Evolutionary conservation across 2,329 filamentous ascomycete genomes (phyloP), one percentile per base, ranked within the genome.

Genomic region (Didymella keratinophila): DNA sequence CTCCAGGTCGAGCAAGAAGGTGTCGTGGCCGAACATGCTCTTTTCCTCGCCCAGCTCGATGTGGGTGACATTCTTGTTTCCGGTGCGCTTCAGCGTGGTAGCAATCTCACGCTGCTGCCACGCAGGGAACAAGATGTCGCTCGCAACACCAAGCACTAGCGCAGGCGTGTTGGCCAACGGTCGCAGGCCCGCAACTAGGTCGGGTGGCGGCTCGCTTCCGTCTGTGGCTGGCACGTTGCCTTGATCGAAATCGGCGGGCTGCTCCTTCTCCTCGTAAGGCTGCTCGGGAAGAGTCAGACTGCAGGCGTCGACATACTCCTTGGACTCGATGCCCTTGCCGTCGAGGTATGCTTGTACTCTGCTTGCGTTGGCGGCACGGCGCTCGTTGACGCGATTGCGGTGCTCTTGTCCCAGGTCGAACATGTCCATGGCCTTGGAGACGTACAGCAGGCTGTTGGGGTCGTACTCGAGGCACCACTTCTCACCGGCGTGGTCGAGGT

Each of bases 401-500:
- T 89, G 88, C 39, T 86, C 84, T 46, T 82, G 81, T 23, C 95
- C 93, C 0, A 99, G 85, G 71, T 99, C 95, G 76, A 99, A 99
- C 12, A 99, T 83, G 73, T 99, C 95, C 95, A 99, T 99, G 5
- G 95, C 95, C 79, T 99, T 99, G 76, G 92, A 96, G 56, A 99
- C 92, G 76, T 99, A 99, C 2, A 99, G 82, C 37, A 98, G 80
- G 72, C 93, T 97, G 78, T 99, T 99, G 25, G 95, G 88, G 71
- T 99, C 95, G 75, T 98, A 98, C 63, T 95, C 93, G 25, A 99
- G 83, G 74, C 93, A 97, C 82, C 96, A 99, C 78, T 99, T 99
- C 81, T 99, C 95, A 20, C 95, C 95, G 0, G 95, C 95, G 71
- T 99, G 95, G 77, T 99, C 95, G 18, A 99, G 86, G 74, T 99